These are phyloP conservation scores for Pythium coloratum DNA, from an alignment of 352 stramenopile genomes.

Conservation along the genomic window DNA sequence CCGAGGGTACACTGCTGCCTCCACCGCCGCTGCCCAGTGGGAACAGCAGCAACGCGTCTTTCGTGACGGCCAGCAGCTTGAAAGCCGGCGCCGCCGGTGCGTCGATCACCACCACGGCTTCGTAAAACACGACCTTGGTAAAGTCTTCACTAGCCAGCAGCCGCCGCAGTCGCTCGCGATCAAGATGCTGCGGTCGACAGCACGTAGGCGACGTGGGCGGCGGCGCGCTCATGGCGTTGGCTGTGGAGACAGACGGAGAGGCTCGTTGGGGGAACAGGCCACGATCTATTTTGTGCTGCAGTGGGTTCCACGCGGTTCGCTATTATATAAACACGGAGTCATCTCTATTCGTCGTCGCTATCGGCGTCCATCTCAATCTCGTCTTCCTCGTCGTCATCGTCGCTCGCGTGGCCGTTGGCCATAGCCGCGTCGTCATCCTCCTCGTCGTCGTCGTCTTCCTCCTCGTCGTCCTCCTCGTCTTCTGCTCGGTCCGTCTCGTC, in stretches of 20 bases:
- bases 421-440: conserved; percentile 49
- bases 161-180: conserved; percentile 50
- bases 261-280: not conserved
- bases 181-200: conserved; percentile 53
- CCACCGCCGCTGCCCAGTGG: conserved; percentile 29
- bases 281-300: conserved; percentile 13
- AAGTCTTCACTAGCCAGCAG: conserved; percentile 38
- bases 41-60: conserved; percentile 46
- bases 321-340: conserved; percentile 52
- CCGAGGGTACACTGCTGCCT: conserved; percentile 1
- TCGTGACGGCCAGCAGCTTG: conserved; percentile 53
- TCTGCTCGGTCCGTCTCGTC: conserved; percentile 32
- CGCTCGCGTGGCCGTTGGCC: conserved; percentile 14
- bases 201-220: conserved; percentile 39
- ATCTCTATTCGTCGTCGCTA: conserved; percentile 43
- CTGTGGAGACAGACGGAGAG: not conserved
- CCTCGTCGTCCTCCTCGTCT: conserved; percentile 29
- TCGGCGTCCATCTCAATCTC: conserved; percentile 19
- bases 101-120: conserved; percentile 49
- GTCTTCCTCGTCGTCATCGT: conserved; percentile 41
- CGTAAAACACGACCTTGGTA: conserved; percentile 46
- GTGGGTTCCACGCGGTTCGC: not conserved
- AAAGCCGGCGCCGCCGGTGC: conserved; percentile 29
- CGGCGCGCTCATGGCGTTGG: not conserved
- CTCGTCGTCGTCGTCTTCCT: conserved; percentile 36